Evolutionary conservation across 202 grass and related monocot genomes (phyloP), one percentile per base, ranked within the genome.

Genomic region (Panicum virgatum): DNA sequence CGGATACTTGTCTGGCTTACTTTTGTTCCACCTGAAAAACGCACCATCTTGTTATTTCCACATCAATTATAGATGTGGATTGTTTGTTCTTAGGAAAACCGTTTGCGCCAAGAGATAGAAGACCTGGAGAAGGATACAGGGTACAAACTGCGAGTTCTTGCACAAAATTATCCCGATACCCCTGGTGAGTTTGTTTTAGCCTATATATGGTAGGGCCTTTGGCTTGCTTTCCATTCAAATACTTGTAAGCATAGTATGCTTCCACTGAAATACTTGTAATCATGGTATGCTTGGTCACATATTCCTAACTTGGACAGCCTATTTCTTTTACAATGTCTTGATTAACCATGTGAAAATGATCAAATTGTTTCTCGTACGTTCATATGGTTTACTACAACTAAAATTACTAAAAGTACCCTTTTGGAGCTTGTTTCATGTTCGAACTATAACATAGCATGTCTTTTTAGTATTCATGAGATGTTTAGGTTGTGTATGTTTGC

Each of bases 111-210:
- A 87, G 86, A 86, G 80, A 94, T 94, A 82, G 80, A 90, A 34
- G 86, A 93, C 86, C 59, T 98, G 43, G 95, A 98, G 86, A 98
- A 93, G 82, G 95, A 98, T 72, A 98, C 92, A 54, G 95, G 95
- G 3, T 91, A 89, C 75, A 98, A 98, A 67, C 69, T 98, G 76
- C 91, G 95, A 85, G 88, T 98, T 67, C 92, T 98, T 69, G 90
- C 92, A 80, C 95, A 98, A 82, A 98, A 98, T 72, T 98, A 93
- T 80, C 95, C 95, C 57, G 90, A 91, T 59, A 98, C 95, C 44
- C 95, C 95, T 75, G 95, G 95, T 97, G 64, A 57, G 5, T 48
- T 57, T 76, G 32, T 84, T 45, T 67, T 5, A 54, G 9, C 39
- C 7, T 14, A 36, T 64, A 84, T 84, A 22, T 40, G 11, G 39